phyloP scores from a whole-genome alignment of 306 rosid species.

The Fragaria nilgerrensis region DNA sequence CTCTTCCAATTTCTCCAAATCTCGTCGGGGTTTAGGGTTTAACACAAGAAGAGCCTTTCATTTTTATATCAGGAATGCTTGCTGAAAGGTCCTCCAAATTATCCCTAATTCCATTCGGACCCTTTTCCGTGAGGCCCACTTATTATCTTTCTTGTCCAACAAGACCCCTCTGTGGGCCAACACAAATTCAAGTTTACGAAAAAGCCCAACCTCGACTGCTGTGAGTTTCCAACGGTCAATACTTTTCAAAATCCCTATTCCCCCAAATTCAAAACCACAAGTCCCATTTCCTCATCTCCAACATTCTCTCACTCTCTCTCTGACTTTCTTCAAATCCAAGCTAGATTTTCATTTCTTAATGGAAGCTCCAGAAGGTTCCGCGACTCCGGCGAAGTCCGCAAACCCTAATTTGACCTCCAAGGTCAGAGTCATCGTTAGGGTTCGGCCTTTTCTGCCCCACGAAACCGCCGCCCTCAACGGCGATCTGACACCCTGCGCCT shows the following conservation, averaged over 20 bases:
- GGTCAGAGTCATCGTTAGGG: slow-evolving; percentile 77
- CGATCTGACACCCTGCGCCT: slow-evolving; percentile 46
- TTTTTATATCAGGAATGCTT: background rate
- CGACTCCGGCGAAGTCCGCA: slow-evolving; percentile 33
- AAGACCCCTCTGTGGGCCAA: background rate
- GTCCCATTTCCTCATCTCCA: background rate
- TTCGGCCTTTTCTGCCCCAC: slow-evolving; percentile 73
- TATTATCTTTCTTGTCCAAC: background rate
- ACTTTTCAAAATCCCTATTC: slow-evolving; percentile 18
- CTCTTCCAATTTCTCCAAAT: slow-evolving; percentile 12
- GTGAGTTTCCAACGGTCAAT: slow-evolving; percentile 42
- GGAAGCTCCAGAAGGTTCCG: slow-evolving; percentile 19
- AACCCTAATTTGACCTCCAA: slow-evolving; percentile 45
- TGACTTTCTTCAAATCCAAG: slow-evolving; percentile 9
- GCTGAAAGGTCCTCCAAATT: background rate
- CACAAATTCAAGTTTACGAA: slow-evolving; percentile 30
- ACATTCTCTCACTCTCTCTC: slow-evolving; percentile 2
- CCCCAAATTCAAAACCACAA: background rate
- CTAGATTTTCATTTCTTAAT: slow-evolving; percentile 14
- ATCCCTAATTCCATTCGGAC: background rate
- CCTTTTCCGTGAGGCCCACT: background rate
- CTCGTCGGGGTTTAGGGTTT: slow-evolving; percentile 34
- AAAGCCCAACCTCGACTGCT: background rate
- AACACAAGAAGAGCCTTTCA: background rate
- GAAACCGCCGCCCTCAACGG: slow-evolving; percentile 37